Base-by-base conservation (phyloP, 768 basidiomycete species). In the Rhizopogon vesiculosus region DNA sequence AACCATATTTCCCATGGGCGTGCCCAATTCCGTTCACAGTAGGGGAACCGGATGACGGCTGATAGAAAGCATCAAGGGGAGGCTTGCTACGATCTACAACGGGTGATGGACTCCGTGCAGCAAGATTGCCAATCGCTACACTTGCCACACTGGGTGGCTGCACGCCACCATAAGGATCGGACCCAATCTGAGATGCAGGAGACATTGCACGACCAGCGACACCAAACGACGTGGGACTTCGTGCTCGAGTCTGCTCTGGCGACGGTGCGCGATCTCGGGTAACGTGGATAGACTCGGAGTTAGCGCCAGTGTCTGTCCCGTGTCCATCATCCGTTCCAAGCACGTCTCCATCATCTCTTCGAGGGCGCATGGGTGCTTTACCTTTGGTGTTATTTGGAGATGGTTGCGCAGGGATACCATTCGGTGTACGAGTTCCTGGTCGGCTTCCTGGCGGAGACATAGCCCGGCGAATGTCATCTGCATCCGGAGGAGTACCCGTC, bases 31-130 rank as follows among this genome's bases (percentile, higher is more conserved):
- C 82, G 54, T 84, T 87, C 29, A 70, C 63, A 5, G 73, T 72
- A 6, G 83, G 77, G 3, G 83, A 80, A 16, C 67, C 61, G 18
- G 74, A 59, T 52, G 71, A 67, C 41, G 74, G 66, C 57, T 65
- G 74, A 63, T 86, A 81, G 63, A 86, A 86, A 3, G 79, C 83
- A 58, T 89, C 86, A 15, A 78, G 64, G 0, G 88, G 86, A 8
- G 82, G 79, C 53, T 71, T 78, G 42, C 72, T 72, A 51, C 81
- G 75, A 53, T 83, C 85, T 1, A 83, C 73, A 18, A 77, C 70
- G 29, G 83, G 83, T 3, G 85, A 87, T 19, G 81, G 78, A 57
- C 81, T 83, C 38, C 86, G 76, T 9, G 77, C 76, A 19, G 73
- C 67, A 5, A 78, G 62, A 33, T 66, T 57, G 22, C 80, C 78